Evolutionary conservation across 352 stramenopile genomes (phyloP).

Genomic region (Phytophthora colocasiae): DNA sequence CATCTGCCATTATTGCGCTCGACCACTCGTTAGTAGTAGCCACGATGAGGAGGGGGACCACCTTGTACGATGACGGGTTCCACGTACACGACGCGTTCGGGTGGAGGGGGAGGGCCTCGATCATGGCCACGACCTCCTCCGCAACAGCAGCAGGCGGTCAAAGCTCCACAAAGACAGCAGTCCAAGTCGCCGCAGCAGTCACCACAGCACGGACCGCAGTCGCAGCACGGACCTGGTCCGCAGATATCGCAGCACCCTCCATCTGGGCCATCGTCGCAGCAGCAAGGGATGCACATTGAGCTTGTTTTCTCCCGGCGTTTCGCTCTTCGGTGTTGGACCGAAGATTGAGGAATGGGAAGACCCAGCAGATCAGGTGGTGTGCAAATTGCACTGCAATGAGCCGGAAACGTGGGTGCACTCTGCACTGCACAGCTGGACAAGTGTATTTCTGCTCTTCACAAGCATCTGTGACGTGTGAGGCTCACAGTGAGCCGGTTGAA

Average conservation of each 20-base stretch:
- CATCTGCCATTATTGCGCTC: neutral
- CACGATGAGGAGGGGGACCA: conserved; percentile 22
- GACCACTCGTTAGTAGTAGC: conserved; percentile 24
- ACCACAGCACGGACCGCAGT: conserved; percentile 18
- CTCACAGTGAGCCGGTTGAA: neutral
- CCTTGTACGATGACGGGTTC: conserved; percentile 33
- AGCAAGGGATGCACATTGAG: conserved; percentile 34
- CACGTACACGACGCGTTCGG: conserved; percentile 40
- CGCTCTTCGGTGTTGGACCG: conserved; percentile 5
- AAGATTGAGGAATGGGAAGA: conserved; percentile 26
- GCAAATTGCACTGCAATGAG: too few species aligned
- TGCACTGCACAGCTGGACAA: conserved; percentile 4
- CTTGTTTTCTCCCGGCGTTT: conserved; percentile 4
- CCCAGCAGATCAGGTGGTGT: conserved; percentile 6
- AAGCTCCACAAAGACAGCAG: conserved; percentile 36
- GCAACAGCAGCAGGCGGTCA: conserved; percentile 34
- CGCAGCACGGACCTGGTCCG: conserved; percentile 12
- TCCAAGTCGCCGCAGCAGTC: conserved; percentile 33
- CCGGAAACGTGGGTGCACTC: conserved; percentile 16
- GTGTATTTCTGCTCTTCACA: conserved; percentile 5
- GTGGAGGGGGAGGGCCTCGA: conserved; percentile 20
- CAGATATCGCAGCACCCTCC: conserved; percentile 24
- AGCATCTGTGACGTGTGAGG: conserved; percentile 36
- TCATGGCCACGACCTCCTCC: conserved; percentile 17
- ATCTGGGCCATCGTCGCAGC: conserved; percentile 28